Percentiles rank a stretch among this genome's conserved stretches.
Conservation (phyloP, 768 basidiomycete species). For the Rhodotorula babjevae region DNA sequence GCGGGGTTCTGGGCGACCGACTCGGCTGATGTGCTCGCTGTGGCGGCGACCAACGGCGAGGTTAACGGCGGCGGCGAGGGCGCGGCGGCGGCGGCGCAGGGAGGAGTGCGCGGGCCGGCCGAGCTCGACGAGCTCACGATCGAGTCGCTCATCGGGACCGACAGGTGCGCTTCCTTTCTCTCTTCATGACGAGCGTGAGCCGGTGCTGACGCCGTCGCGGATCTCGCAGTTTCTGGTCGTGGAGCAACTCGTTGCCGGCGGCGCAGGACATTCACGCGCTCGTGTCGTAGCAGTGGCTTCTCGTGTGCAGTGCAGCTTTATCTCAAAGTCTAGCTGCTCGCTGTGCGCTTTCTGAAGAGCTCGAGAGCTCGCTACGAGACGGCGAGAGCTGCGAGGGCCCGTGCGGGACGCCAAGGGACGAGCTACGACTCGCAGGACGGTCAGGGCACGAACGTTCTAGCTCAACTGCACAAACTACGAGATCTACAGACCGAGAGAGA, state of each 20-base stretch:
- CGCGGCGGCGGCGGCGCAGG: background rate
- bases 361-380: too few species aligned
- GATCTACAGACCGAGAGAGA: background rate
- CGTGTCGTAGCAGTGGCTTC: background rate
- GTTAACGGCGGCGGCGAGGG: background rate
- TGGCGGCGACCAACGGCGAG: background rate
- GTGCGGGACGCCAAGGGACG: too few species aligned
- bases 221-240: slow-evolving; percentile 13
- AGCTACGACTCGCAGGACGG: too few species aligned
- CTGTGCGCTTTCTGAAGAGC: too few species aligned
- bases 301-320: too few species aligned
- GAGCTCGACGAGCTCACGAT: slow-evolving; percentile 13
- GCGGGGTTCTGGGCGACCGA: background rate
- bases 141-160: slow-evolving; percentile 17
- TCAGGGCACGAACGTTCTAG: too few species aligned
- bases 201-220: background rate
- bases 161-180: background rate
- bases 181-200: too few species aligned
- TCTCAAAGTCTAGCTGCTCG: too few species aligned
- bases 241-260: slow-evolving; percentile 10
- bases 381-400: too few species aligned
- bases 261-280: slow-evolving; percentile 6
- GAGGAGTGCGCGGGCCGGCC: background rate
- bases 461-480: background rate
- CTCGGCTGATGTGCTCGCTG: background rate